Conservation (phyloP, 2,329 filamentous ascomycete genomes). For the Paracamarosporium sp. region DNA sequence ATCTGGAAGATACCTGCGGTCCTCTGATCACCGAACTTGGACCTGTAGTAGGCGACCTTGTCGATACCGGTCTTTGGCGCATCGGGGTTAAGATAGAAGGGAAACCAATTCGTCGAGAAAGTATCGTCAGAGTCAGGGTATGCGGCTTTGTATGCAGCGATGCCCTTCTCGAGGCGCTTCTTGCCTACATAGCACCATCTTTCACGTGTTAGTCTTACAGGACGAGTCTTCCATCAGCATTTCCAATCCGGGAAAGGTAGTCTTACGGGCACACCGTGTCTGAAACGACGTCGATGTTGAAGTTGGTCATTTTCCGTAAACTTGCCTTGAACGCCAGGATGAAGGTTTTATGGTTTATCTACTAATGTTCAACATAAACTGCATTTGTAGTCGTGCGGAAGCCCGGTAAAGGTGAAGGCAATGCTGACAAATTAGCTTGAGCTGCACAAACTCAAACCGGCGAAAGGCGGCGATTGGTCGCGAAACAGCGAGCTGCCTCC, state of each 20-base stretch:
- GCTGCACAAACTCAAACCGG: neutral
- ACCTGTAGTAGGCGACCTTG: slow-evolving; percentile 64
- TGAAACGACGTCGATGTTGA: slow-evolving; percentile 76
- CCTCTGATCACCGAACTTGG: slow-evolving; percentile 70
- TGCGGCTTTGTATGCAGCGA: slow-evolving; percentile 67
- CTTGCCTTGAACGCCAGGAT: slow-evolving; percentile 43
- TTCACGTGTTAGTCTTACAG: slow-evolving; percentile 1
- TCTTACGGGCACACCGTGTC: slow-evolving; percentile 78
- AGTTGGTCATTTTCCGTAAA: slow-evolving; percentile 57
- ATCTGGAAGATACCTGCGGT: slow-evolving; percentile 63
- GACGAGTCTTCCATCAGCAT: neutral
- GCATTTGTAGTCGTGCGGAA: slow-evolving; percentile 4
- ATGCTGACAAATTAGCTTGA: slow-evolving; percentile 8
- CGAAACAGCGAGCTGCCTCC: neutral
- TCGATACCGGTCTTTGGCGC: slow-evolving; percentile 59
- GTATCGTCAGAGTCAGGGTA: slow-evolving; percentile 69
- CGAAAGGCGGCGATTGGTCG: slow-evolving; percentile 1
- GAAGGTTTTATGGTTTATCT: slow-evolving; percentile 12
- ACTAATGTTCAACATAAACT: neutral
- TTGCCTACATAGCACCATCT: slow-evolving; percentile 76
- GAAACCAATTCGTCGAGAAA: slow-evolving; percentile 76
- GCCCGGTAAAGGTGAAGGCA: neutral
- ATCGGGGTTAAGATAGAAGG: slow-evolving; percentile 80
- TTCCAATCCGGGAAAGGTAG: neutral
- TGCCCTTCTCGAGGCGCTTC: slow-evolving; percentile 75